Evolutionary conservation across 2,329 filamentous ascomycete species (phyloP), one percentile per base, ranked within the genome.

Genomic region (Ceratocystis destructans): DNA sequence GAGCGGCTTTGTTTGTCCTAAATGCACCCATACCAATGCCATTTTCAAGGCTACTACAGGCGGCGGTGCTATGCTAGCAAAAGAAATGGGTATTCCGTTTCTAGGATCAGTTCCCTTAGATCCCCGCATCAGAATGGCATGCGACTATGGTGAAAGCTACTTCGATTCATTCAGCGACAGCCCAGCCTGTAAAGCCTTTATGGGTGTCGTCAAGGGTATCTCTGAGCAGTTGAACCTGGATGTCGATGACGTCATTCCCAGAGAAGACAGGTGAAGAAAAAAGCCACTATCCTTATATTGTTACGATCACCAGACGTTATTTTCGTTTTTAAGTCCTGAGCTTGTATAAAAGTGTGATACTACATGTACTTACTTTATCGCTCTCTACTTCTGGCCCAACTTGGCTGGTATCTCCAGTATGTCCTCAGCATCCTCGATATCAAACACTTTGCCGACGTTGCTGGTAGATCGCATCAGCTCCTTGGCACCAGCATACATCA

Each of bases 131-230:
- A 89, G 94, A 7, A 95, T 96, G 89, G 88, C 92, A 2, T 96
- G 93, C 73, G 94, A 99, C 75, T 96, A 89, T 75, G 94, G 95
- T 4, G 94, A 99, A 82, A 96, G 91, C 76, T 99, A 95, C 76
- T 89, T 97, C 73, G 92, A 97, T 73, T 87, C 86, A 28, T 99
- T 90, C 75, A 90, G 93, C 0, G 92, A 97, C 71, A 96, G 90
- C 70, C 93, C 94, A 44, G 92, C 94, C 1, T 96, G 90, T 72
- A 79, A 82, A 70, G 92, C 93, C 2, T 83, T 99, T 68, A 87
- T 85, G 76, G 79, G 80, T 45, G 92, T 99, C 8, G 92, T 99
- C 45, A 84, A 83, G 72, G 83, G 83, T 61, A 80, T 96, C 63
- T 85, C 84, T 20, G 77, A 79, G 70, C 79, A 88, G 73, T 79